These are phyloP conservation scores for Sanghuangporus weigelae DNA, from an alignment of 1,284 basidiomycete species.

Conservation along the genomic window DNA sequence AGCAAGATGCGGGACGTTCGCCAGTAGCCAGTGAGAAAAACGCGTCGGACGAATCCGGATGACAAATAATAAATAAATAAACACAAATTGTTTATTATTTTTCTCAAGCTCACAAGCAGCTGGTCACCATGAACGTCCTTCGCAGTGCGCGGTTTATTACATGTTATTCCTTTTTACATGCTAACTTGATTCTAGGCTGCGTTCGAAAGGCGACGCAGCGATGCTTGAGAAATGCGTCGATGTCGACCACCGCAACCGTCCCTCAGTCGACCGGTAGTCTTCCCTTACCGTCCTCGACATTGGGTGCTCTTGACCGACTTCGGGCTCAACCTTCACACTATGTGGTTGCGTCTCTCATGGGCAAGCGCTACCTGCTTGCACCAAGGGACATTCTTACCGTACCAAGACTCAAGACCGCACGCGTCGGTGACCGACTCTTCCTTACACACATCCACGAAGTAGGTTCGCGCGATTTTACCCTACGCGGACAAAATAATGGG, in stretches of 20 bases:
- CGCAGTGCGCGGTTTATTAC: background rate
- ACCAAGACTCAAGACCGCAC: slow-evolving; percentile 77
- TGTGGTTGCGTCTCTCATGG: slow-evolving; percentile 84
- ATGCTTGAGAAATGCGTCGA: background rate
- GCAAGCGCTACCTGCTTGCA: slow-evolving; percentile 84
- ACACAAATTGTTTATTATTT: slow-evolving; percentile 20
- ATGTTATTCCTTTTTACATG: background rate
- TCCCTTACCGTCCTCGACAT: slow-evolving; percentile 21
- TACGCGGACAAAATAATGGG: slow-evolving; percentile 59
- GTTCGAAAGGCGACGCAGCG: background rate
- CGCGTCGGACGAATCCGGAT: background rate
- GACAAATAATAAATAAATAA: background rate
- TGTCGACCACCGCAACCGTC: background rate
- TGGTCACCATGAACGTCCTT: background rate
- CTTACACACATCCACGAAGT: slow-evolving; percentile 91
- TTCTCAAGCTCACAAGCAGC: slow-evolving; percentile 22
- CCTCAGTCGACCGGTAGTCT: background rate
- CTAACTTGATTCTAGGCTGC: background rate
- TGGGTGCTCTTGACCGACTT: slow-evolving; percentile 60
- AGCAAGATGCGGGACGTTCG: background rate
- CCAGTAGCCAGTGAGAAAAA: slow-evolving; percentile 8
- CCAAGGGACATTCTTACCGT: slow-evolving; percentile 90
- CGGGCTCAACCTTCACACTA: slow-evolving; percentile 84
- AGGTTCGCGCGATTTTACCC: slow-evolving; percentile 92
- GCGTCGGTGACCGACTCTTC: slow-evolving; percentile 79